Evolutionary conservation across 129 eudicot species (phyloP).

Genomic region (Tanacetum coccineum): DNA sequence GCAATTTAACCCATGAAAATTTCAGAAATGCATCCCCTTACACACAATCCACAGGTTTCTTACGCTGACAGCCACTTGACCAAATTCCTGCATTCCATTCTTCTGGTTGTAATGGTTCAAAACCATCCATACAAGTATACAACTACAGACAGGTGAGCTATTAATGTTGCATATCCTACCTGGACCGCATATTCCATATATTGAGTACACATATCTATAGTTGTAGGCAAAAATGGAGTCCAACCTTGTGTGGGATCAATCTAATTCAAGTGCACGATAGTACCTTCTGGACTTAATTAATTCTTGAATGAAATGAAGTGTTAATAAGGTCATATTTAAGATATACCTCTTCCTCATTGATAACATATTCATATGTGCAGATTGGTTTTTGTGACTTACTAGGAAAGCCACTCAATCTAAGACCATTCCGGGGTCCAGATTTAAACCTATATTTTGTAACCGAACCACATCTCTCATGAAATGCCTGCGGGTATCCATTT

Average conservation of each 20-base stretch:
- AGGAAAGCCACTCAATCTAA: not conserved
- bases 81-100: no score
- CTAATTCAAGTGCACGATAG: not conserved
- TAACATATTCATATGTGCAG: not conserved
- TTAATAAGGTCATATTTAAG: not conserved
- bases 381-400: not conserved
- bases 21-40: not conserved
- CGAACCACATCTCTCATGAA: not conserved
- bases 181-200: not conserved
- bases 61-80: not conserved
- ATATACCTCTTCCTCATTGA: not conserved
- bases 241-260: not conserved
- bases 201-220: not conserved
- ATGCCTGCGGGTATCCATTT: no score
- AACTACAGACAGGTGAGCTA: not conserved
- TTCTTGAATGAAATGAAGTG: not conserved
- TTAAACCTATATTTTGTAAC: not conserved
- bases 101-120: no score
- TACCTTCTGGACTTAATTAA: not conserved
- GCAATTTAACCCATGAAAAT: not conserved
- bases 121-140: no score
- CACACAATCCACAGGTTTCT: not conserved
- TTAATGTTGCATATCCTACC: not conserved
- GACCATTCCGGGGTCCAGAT: not conserved
- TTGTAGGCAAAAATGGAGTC: not conserved